Conservation (phyloP, 257 asterid species). For the Jacaranda mimosifolia region DNA sequence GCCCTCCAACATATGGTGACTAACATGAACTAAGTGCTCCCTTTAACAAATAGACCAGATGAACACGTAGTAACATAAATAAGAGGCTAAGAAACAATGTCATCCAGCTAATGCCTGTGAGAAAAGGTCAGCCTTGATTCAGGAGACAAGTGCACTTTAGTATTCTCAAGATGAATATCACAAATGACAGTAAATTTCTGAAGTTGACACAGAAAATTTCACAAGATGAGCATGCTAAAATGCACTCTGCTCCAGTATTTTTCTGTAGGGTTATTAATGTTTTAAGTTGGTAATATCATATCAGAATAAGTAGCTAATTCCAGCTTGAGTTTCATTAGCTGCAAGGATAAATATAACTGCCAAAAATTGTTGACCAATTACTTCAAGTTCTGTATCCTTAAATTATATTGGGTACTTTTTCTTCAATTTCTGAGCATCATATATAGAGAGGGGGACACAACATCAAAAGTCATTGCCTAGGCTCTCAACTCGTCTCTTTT, state of each 20-base stretch:
- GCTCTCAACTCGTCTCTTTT: constrained; percentile 22
- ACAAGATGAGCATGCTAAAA: not conserved
- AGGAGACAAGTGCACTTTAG: not conserved
- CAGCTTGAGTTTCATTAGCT: not conserved
- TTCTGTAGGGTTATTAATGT: not conserved
- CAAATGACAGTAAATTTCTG: not conserved
- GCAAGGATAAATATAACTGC: not conserved
- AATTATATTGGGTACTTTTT: not conserved
- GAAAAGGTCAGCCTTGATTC: constrained; percentile 1
- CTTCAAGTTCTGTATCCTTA: not conserved
- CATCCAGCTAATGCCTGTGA: constrained; percentile 4
- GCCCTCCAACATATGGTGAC: not conserved
- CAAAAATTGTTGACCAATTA: not conserved
- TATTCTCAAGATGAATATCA: constrained; percentile 16
- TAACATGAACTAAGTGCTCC: constrained; percentile 1
- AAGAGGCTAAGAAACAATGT: not conserved
- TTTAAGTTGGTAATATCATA: not conserved
- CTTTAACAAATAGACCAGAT: constrained; percentile 11
- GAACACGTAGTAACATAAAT: not conserved
- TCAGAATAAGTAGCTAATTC: constrained; percentile 8
- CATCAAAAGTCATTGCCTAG: not conserved
- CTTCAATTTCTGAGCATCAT: constrained; percentile 13
- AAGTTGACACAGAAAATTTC: not conserved
- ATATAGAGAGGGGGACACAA: not conserved
- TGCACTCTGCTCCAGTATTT: too few species aligned